Percentiles rank a stretch among this genome's conserved stretches.
Conservation (phyloP, 192 early-diverging fungal genomes). For the Coemansia sp. region DNA sequence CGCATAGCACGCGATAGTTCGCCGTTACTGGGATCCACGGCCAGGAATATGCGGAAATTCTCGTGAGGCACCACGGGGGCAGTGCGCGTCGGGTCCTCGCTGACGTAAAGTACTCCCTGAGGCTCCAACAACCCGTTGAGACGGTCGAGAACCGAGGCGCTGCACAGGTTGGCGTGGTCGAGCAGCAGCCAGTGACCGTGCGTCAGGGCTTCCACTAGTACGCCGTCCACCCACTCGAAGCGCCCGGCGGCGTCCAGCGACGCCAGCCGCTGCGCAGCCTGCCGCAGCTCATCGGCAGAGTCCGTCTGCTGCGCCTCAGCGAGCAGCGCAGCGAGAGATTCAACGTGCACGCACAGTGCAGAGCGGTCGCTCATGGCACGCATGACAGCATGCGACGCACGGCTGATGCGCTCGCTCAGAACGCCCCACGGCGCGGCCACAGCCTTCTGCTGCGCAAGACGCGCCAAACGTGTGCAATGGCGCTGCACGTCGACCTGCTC, state of each 20-base stretch:
- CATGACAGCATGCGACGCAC: background rate
- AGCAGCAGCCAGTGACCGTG: constrained; percentile 91
- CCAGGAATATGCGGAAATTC: constrained; percentile 95
- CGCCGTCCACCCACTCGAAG: constrained; percentile 98
- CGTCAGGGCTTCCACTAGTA: constrained; percentile 84
- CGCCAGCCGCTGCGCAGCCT: constrained; percentile 1
- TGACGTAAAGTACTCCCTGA: constrained; percentile 81
- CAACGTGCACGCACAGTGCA: background rate
- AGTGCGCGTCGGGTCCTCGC: constrained; percentile 72
- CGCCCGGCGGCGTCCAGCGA: constrained; percentile 61
- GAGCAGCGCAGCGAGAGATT: background rate
- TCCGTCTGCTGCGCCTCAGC: too few relatives aligned
- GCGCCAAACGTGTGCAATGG: constrained; percentile 47
- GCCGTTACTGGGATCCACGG: constrained; percentile 86
- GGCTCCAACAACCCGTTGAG: constrained; percentile 92
- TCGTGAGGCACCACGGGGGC: constrained; percentile 73
- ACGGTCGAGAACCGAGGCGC: constrained; percentile 91
- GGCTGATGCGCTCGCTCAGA: too few relatives aligned
- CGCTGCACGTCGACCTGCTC: constrained; percentile 90
- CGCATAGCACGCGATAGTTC: constrained; percentile 97
- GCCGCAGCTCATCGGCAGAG: background rate
- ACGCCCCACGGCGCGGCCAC: too few relatives aligned
- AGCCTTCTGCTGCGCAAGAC: too few relatives aligned
- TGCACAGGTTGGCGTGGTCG: constrained; percentile 95
- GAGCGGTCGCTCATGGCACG: constrained; percentile 3